phyloP scores from a whole-genome alignment of 768 basidiomycete genomes.

The Daedalea quercina region DNA sequence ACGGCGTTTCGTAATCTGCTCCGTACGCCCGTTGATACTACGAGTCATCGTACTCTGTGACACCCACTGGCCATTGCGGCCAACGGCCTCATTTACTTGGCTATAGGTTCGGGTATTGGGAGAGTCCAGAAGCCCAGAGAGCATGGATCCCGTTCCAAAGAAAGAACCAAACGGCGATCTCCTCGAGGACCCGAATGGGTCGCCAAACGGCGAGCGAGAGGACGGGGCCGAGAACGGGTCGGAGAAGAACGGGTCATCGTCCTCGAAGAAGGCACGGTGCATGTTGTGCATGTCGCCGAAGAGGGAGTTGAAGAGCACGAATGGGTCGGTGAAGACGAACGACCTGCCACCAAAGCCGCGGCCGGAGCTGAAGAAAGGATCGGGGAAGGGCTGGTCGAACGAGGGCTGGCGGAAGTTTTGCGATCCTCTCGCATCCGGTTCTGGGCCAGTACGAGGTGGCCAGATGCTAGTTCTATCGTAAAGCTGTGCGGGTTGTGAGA shows the following conservation, averaged over 20 bases:
- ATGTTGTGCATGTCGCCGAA: constrained; percentile 43
- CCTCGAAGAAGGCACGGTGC: constrained; percentile 10
- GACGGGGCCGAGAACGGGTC: constrained; percentile 7
- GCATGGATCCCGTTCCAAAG: constrained; percentile 5
- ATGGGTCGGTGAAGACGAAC: constrained; percentile 67
- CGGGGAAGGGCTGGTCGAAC: constrained; percentile 28
- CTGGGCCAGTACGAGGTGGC: constrained; percentile 47
- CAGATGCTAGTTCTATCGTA: constrained; percentile 72
- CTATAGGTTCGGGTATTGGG: constrained; percentile 16
- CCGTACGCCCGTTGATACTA: constrained; percentile 62
- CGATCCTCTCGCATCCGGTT: constrained; percentile 3
- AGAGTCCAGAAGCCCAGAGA: constrained; percentile 9
- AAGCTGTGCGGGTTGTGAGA: constrained; percentile 26
- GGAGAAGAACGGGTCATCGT: constrained; percentile 29
- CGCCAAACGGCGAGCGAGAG: constrained; percentile 4
- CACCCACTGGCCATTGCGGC: constrained; percentile 35
- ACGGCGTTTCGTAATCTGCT: constrained; percentile 44
- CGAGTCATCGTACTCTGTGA: constrained; percentile 52
- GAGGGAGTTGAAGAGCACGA: constrained; percentile 64
- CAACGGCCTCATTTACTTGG: constrained; percentile 20
- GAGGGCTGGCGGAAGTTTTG: neutral
- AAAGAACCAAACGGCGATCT: constrained; percentile 10
- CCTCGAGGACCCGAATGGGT: constrained; percentile 9
- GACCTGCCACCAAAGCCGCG: constrained; percentile 18
- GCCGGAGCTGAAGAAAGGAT: constrained; percentile 35